phyloP scores from a whole-genome alignment of 768 basidiomycete genomes.

The Mycena galericulata region DNA sequence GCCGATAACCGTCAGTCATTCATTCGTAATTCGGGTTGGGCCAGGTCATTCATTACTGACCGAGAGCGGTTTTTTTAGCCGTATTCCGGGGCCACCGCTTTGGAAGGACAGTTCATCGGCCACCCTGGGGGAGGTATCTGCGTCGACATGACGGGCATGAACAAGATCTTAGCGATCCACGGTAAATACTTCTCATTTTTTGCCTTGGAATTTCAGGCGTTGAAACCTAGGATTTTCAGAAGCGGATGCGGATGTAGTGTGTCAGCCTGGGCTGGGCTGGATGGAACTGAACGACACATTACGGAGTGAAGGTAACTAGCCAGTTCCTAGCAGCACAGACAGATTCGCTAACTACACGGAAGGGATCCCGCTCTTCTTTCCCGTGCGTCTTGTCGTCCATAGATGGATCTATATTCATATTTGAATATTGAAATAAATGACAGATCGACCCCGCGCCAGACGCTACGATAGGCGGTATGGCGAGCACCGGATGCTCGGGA shows the following conservation, averaged over 20 bases:
- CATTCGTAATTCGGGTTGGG: no score
- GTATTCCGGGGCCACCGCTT: conserved; percentile 84
- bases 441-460: conserved; percentile 83
- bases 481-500: conserved; percentile 89
- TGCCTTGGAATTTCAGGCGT: background rate
- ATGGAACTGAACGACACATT: conserved; percentile 77
- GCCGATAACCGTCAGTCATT: conserved; percentile 71
- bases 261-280: conserved; percentile 81
- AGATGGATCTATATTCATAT: no score
- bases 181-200: conserved; percentile 49
- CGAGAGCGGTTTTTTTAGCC: no score
- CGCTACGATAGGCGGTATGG: conserved; percentile 89
- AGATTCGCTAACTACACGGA: background rate
- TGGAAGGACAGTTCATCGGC: conserved; percentile 83
- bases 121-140: conserved; percentile 75
- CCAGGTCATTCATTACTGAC: no score
- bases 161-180: conserved; percentile 80
- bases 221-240: conserved; percentile 49
- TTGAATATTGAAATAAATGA: background rate
- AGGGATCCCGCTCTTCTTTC: conserved; percentile 88
- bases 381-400: conserved; percentile 55
- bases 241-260: conserved; percentile 78
- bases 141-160: conserved; percentile 84
- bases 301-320: conserved; percentile 62
- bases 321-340: background rate